phyloP scores from a whole-genome alignment of 2,329 filamentous ascomycete genomes.

The Aureobasidium lini region DNA sequence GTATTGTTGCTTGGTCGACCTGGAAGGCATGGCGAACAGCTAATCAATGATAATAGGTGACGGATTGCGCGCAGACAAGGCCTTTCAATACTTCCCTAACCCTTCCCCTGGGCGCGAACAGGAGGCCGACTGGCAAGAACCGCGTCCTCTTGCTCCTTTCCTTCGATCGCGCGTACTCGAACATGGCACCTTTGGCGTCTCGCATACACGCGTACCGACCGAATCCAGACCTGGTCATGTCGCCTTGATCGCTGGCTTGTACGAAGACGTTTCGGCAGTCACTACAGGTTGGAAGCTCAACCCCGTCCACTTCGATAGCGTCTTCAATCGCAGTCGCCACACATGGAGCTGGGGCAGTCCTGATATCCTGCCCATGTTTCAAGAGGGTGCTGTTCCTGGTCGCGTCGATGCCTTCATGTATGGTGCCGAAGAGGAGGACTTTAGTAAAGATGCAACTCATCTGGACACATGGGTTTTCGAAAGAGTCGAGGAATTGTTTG shows the following conservation, averaged over 20 bases:
- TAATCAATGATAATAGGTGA: conserved; percentile 49
- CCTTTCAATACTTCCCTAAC: conserved; percentile 87
- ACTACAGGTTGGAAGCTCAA: conserved; percentile 98
- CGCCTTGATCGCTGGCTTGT: conserved; percentile 89
- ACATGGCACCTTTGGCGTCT: conserved; percentile 92
- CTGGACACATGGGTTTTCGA: conserved; percentile 96
- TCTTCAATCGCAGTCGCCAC: conserved; percentile 93
- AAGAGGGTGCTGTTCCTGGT: conserved; percentile 81
- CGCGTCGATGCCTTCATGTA: conserved; percentile 84
- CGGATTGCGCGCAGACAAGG: conserved; percentile 92
- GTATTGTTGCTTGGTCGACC: conserved; percentile 35
- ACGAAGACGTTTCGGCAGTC: conserved; percentile 96
- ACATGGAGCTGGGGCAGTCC: conserved; percentile 99
- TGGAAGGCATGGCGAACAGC: neutral
- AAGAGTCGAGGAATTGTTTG: conserved; percentile 79
- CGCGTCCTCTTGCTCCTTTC: conserved; percentile 81
- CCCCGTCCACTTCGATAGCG: conserved; percentile 95
- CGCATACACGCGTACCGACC: conserved; percentile 91
- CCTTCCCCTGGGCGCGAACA: conserved; percentile 60
- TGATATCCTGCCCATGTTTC: conserved; percentile 96
- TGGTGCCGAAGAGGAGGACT: conserved; percentile 79
- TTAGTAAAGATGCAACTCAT: conserved; percentile 69
- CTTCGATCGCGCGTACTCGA: conserved; percentile 80
- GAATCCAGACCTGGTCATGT: conserved; percentile 96
- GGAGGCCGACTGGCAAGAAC: conserved; percentile 55